Base-by-base conservation (phyloP, 768 basidiomycete genomes). In the Pleurotus ostreatus region DNA sequence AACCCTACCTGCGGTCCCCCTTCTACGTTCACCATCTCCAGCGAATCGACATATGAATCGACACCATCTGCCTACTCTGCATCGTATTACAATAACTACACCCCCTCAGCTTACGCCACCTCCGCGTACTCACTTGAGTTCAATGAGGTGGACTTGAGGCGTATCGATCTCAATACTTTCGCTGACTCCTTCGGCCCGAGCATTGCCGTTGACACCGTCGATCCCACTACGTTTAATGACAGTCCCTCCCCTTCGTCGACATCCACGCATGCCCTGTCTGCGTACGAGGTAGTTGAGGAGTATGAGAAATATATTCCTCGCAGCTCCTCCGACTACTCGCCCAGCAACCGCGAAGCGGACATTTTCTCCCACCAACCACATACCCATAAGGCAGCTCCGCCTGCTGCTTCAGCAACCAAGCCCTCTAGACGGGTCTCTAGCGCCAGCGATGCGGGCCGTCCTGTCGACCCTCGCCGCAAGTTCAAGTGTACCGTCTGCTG, bases 401-500 rank as follows among this genome's bases (percentile, higher is more conserved):
- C 84, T 2, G 69, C 80, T 18, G 81, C 76, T 58, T 76, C 85
- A 11, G 78, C 80, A 43, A 65, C 79, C 2, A 79, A 79, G 30
- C 62, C 85, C 44, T 74, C 84, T 3, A 60, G 73, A 65, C 80
- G 3, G 71, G 82, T 2, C 67, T 77, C 16, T 68, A 76, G 25
- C 72, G 74, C 12, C 37, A 73, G 77, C 25, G 76, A 81, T 20
- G 81, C 83, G 26, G 70, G 71, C 43, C 82, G 80, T 34, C 30
- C 30, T 61, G 76, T 77, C 13, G 89, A 90, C 60, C 80, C 85
- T 7, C 83, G 87, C 65, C 88, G 86, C 70, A 90, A 88, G 64
- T 92, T 92, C 67, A 85, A 82, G 64, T 94, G 92, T 64, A 68
- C 79, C 9, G 77, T 76, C 20, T 94, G 92, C 67, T 85, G 86